Evolutionary conservation across 2,329 filamentous ascomycete species (phyloP).

Genomic region (Alternaria sp.): DNA sequence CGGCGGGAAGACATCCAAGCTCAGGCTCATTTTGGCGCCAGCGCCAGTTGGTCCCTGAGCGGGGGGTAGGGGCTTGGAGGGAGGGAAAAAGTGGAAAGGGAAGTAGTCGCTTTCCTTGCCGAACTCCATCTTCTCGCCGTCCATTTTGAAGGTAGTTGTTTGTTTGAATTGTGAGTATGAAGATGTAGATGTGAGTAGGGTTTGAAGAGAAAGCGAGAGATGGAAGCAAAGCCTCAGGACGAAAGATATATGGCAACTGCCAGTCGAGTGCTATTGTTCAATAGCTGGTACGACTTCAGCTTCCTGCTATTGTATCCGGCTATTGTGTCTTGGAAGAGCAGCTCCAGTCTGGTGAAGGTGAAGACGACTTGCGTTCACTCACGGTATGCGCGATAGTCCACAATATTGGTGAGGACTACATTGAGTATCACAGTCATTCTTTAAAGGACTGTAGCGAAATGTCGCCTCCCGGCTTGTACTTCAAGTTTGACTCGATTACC

Average conservation of each 20-base stretch:
- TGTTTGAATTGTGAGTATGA: background rate
- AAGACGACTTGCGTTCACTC: background rate
- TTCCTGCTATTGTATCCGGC: background rate
- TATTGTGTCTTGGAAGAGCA: background rate
- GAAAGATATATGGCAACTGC: background rate
- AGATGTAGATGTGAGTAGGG: background rate
- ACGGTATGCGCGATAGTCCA: background rate
- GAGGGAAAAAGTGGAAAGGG: background rate
- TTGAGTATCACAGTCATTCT: background rate
- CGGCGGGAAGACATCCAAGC: conserved; percentile 2
- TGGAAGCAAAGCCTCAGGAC: background rate
- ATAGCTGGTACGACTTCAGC: background rate
- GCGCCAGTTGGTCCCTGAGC: background rate
- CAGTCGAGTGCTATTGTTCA: background rate
- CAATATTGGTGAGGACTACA: background rate
- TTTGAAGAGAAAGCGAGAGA: background rate
- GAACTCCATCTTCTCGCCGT: background rate
- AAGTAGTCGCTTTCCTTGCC: background rate
- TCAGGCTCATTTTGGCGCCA: conserved; percentile 10
- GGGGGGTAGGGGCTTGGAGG: background rate
- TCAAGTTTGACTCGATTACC: background rate
- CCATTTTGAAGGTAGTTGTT: background rate
- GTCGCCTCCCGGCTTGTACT: background rate
- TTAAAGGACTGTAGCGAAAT: background rate
- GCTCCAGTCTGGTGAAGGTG: background rate